Conservation (phyloP, 441 rosid genomes). For the Dalechampia spathulata region DNA sequence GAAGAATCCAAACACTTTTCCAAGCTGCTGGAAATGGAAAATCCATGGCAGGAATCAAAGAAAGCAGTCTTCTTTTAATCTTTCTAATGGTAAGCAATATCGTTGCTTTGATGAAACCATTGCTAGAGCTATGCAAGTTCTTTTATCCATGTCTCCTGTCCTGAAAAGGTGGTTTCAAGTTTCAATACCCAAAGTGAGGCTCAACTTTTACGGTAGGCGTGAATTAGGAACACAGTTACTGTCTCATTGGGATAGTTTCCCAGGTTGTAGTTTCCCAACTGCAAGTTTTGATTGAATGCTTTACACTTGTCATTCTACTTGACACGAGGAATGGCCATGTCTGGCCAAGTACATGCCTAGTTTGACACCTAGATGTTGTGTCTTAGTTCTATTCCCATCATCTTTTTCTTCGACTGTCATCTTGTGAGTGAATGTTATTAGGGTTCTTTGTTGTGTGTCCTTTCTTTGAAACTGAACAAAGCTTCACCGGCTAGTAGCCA, state of each 20-base stretch:
- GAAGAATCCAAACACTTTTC: conserved; percentile 2
- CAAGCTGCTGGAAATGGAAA: conserved; percentile 4
- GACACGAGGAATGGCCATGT: conserved; percentile 4
- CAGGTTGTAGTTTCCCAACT: conserved; percentile 1
- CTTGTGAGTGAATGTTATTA: too few relatives aligned
- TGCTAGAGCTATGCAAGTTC: conserved; percentile 18
- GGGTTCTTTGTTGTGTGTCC: too few relatives aligned
- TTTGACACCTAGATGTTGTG: background rate
- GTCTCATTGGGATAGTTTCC: background rate
- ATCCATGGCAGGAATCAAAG: conserved; percentile 1
- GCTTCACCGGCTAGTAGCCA: too few relatives aligned
- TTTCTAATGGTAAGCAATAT: conserved; percentile 21
- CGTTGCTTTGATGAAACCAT: background rate
- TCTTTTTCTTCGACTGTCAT: too few relatives aligned
- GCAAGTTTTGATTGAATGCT: conserved; percentile 14
- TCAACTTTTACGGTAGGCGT: background rate
- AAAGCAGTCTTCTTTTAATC: background rate
- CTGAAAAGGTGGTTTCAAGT: background rate
- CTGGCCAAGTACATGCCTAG: background rate
- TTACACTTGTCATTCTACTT: conserved; percentile 7
- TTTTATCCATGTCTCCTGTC: conserved; percentile 5
- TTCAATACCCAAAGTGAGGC: conserved; percentile 4
- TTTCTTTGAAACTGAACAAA: too few relatives aligned
- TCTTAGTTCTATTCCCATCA: too few relatives aligned
- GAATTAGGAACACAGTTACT: conserved; percentile 5